Evolutionary conservation across 352 stramenopile species (phyloP).

Genomic region (Bremia lactucae): DNA sequence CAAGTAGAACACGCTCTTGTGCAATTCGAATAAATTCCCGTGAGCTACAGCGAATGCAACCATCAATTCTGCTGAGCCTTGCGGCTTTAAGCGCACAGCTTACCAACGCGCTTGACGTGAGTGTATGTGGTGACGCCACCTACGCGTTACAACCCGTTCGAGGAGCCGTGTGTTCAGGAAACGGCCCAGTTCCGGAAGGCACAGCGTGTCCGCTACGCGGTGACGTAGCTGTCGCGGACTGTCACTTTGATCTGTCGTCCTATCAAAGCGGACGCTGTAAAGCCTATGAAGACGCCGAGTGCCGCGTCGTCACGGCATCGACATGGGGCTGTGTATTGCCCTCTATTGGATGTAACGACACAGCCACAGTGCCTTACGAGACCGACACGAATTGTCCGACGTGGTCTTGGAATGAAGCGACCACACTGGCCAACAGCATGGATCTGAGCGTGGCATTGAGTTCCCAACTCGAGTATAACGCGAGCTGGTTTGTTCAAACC

Average conservation of each 20-base stretch:
- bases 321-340: constrained; percentile 34
- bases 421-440: constrained; percentile 11
- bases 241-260: constrained; percentile 30
- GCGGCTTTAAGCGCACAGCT: not conserved
- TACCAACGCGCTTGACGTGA: constrained; percentile 18
- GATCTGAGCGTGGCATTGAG: constrained; percentile 15
- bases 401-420: constrained; percentile 8
- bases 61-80: constrained; percentile 4
- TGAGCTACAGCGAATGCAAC: too few relatives aligned
- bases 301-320: constrained; percentile 21
- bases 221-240: constrained; percentile 27
- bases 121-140: constrained; percentile 34
- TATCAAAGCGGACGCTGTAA: constrained; percentile 27
- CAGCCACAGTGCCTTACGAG: constrained; percentile 4
- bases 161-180: constrained; percentile 14
- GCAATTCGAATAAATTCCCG: too few relatives aligned
- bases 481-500: constrained; percentile 20
- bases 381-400: constrained; percentile 7
- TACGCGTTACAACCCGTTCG: constrained; percentile 17
- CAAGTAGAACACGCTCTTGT: too few relatives aligned
- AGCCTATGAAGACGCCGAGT: constrained; percentile 30
- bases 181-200: constrained; percentile 16
- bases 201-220: constrained; percentile 36
- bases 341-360: constrained; percentile 15
- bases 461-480: constrained; percentile 14